Evolutionary conservation across 345 rosid genomes (phyloP).

Genomic region (Passiflora organensis): DNA sequence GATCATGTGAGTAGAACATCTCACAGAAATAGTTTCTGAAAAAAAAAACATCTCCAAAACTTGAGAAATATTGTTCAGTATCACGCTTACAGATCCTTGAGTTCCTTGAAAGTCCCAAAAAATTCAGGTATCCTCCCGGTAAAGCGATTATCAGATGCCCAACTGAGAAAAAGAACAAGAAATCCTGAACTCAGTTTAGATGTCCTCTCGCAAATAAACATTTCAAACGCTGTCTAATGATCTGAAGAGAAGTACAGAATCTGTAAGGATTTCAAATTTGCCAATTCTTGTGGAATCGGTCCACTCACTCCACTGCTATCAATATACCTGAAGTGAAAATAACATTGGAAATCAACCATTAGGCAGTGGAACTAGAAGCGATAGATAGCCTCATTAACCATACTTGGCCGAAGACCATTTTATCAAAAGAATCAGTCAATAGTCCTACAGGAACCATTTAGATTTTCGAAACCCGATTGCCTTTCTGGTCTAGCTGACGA

Average conservation of each 20-base stretch:
- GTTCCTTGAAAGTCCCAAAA: slow-evolving; percentile 39
- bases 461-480: neutral
- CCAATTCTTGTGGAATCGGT: slow-evolving; percentile 41
- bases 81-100: slow-evolving; percentile 39
- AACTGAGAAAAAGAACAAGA: slow-evolving; percentile 27
- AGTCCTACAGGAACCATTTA: neutral
- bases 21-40: no score
- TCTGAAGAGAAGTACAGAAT: slow-evolving; percentile 31
- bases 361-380: neutral
- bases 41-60: neutral
- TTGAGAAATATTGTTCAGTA: slow-evolving; percentile 2
- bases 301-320: slow-evolving; percentile 62
- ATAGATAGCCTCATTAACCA: no score
- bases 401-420: no score
- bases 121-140: slow-evolving; percentile 46
- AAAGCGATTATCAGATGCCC: slow-evolving; percentile 59
- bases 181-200: neutral
- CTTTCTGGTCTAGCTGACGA: neutral
- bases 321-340: slow-evolving; percentile 37
- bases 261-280: slow-evolving; percentile 40
- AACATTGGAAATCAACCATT: slow-evolving; percentile 4
- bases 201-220: slow-evolving; percentile 3
- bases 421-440: no score
- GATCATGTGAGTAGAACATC: no score
- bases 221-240: neutral